Evolutionary conservation across 441 rosid genomes (phyloP).

Genomic region (Brassica balearica): DNA sequence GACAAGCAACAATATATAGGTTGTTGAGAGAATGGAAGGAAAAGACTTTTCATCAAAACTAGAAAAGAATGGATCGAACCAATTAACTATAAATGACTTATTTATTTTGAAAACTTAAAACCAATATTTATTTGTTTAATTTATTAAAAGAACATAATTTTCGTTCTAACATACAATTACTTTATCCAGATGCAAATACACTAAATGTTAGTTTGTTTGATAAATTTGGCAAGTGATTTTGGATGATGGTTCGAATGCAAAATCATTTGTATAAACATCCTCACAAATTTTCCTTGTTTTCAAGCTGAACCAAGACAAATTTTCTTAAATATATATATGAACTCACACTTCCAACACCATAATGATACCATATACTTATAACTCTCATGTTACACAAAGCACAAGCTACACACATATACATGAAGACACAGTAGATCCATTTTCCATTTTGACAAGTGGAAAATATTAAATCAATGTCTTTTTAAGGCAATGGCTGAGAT

Average conservation of each 20-base stretch:
- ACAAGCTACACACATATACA: constrained; percentile 22
- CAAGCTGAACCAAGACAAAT: constrained; percentile 5
- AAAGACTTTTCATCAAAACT: neutral
- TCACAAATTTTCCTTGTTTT: neutral
- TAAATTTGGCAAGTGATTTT: neutral
- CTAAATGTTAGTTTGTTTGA: neutral
- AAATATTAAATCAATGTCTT: constrained; percentile 39
- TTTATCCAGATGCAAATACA: neutral
- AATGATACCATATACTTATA: neutral
- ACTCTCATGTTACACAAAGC: constrained; percentile 25
- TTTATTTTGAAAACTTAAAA: neutral
- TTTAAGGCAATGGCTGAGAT: constrained; percentile 71
- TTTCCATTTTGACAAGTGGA: neutral
- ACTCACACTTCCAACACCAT: constrained; percentile 37
- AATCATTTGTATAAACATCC: neutral
- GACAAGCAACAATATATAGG: neutral
- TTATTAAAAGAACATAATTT: neutral
- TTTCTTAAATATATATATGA: neutral
- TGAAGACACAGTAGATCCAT: neutral
- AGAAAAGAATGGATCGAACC: neutral
- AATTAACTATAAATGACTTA: neutral
- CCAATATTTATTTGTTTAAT: neutral
- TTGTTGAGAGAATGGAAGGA: neutral
- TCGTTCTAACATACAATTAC: neutral
- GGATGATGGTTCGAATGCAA: neutral